phyloP scores from a whole-genome alignment of 495 filamentous ascomycete species.

The Evansstolkia leycettana region DNA sequence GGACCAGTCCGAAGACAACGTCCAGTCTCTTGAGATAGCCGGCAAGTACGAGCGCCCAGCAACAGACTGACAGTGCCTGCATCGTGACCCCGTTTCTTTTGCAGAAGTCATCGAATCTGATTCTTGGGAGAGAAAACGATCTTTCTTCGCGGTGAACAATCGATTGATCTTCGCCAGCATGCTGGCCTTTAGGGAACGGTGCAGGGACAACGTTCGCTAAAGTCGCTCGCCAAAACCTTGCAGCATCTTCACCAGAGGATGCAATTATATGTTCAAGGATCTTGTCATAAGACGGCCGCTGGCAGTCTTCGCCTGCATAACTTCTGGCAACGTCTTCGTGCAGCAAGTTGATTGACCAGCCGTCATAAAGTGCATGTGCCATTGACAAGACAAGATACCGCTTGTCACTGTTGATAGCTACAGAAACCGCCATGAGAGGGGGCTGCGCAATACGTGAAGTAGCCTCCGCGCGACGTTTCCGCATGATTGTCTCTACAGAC shows the following conservation, averaged over 20 bases:
- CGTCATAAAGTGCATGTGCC: slow-evolving; percentile 68
- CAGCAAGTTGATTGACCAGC: slow-evolving; percentile 53
- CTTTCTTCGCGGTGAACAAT: slow-evolving; percentile 35
- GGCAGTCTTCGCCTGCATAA: slow-evolving; percentile 30
- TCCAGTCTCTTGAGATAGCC: slow-evolving; percentile 42
- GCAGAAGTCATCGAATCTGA: slow-evolving; percentile 37
- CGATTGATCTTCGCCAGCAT: slow-evolving; percentile 25
- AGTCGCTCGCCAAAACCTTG: slow-evolving; percentile 42
- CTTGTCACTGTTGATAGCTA: background rate
- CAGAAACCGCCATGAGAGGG: slow-evolving; percentile 1
- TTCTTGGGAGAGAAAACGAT: slow-evolving; percentile 21
- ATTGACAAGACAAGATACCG: slow-evolving; percentile 52
- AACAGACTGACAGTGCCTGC: slow-evolving; percentile 53
- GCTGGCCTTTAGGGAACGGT: slow-evolving; percentile 2
- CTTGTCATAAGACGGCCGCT: slow-evolving; percentile 30
- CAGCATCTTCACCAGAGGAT: slow-evolving; percentile 19
- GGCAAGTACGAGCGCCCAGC: slow-evolving; percentile 52
- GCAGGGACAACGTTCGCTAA: slow-evolving; percentile 28
- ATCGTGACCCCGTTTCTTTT: slow-evolving; percentile 43
- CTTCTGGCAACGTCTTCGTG: slow-evolving; percentile 50
- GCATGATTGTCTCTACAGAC: slow-evolving; percentile 11
- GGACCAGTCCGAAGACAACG: slow-evolving; percentile 56
- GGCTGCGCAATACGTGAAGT: background rate
- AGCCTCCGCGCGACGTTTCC: slow-evolving; percentile 13
- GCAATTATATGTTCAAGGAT: slow-evolving; percentile 34